phyloP scores from a whole-genome alignment of 2,329 filamentous ascomycete species.

The Epicoccum nigrum region DNA sequence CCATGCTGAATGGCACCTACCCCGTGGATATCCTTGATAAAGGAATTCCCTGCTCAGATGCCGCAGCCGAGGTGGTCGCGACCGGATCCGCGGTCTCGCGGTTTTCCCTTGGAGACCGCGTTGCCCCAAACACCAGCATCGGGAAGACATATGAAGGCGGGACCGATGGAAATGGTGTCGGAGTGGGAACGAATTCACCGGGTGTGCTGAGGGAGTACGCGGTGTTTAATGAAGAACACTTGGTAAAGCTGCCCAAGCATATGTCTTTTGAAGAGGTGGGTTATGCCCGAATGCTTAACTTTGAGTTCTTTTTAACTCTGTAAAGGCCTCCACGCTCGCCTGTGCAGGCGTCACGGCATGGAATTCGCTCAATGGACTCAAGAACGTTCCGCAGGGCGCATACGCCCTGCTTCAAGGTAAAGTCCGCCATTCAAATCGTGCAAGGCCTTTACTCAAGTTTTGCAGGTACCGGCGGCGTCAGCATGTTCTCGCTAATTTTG shows the following conservation, averaged over 20 bases:
- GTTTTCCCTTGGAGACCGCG: conserved; percentile 34
- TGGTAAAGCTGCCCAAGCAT: conserved; percentile 32
- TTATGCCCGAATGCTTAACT: no score
- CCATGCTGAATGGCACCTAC: conserved; percentile 30
- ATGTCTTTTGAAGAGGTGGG: conserved; percentile 38
- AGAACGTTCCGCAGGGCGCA: conserved; percentile 13
- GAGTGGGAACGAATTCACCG: conserved; percentile 14
- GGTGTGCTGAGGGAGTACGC: conserved; percentile 36
- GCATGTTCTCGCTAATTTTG: conserved; percentile 38
- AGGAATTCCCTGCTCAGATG: conserved; percentile 33
- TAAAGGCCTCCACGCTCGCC: conserved; percentile 28
- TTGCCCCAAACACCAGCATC: conserved; percentile 21
- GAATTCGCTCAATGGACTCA: conserved; percentile 25
- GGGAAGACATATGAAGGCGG: conserved; percentile 22
- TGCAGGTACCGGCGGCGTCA: conserved; percentile 51
- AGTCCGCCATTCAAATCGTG: neutral
- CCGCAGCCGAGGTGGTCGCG: conserved; percentile 33
- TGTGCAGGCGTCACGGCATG: conserved; percentile 35
- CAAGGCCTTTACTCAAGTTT: neutral
- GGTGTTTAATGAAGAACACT: conserved; percentile 30
- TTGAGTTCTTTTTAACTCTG: no score
- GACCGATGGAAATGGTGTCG: conserved; percentile 1
- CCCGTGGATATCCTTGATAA: conserved; percentile 10
- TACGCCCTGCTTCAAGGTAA: conserved; percentile 27
- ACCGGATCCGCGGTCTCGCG: conserved; percentile 22